Base-by-base conservation (phyloP, 345 rosid species). In the Syzygium oleosum region DNA sequence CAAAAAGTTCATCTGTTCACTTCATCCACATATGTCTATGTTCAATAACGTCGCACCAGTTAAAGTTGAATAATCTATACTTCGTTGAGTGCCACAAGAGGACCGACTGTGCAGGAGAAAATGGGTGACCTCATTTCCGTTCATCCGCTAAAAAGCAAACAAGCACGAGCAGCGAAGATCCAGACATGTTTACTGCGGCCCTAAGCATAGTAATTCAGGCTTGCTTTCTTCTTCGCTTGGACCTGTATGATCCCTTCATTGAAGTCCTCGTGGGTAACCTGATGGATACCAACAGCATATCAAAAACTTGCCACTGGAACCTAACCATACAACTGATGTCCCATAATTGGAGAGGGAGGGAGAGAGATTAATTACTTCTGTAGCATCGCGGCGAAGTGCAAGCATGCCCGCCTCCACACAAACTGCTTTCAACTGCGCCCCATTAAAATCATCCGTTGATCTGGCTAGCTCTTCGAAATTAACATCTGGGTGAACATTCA, bases 361-460 rank as follows among this genome's bases (percentile, higher is more conserved):
- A 58, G 87, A 68, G 87, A 51, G 86, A 86, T 51, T 59, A 49
- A 41, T 52, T 84, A 98, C 99, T 96, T 98, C 99, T 9, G 99
- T 98, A 27, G 98, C 99, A 92, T 98, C 99, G 6, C 99, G 98
- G 12, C 99, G 96, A 41, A 98, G 99, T 31, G 99, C 99, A 43
- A 98, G 93, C 99, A 98, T 98, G 84, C 99, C 99, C 51, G 99
- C 99, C 90, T 98, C 99, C 31, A 97, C 99, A 88, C 99, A 97
- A 17, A 98, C 99, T 85, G 99, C 99, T 91, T 98, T 98, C 51
- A 97, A 94, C 85, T 98, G 99, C 78, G 99, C 99, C 51, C 99
- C 99, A 87, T 98, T 98, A 89, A 98, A 97, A 87, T 98, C 99
- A 88, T 97, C 99, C 0, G 99, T 98, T 4, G 99, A 97, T 73